Conservation (phyloP, 352 stramenopile genomes). For the Plasmopara halstedii region DNA sequence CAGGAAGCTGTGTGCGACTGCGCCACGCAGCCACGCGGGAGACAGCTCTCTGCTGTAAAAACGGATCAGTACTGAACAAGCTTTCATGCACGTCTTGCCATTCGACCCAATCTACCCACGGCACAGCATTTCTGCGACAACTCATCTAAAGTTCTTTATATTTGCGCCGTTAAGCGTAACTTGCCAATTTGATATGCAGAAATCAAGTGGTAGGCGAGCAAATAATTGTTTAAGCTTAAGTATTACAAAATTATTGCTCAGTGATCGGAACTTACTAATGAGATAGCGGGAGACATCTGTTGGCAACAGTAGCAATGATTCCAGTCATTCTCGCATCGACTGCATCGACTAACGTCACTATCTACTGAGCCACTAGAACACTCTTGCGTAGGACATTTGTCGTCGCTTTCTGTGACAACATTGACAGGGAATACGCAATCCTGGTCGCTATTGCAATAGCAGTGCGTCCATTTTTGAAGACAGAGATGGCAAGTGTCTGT, state of each 20-base stretch:
- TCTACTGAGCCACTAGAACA: slow-evolving; percentile 35
- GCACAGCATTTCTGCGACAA: slow-evolving; percentile 36
- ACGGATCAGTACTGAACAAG: slow-evolving; percentile 44
- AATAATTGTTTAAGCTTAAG: too few species aligned
- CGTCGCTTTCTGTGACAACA: slow-evolving; percentile 6
- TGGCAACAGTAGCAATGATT: slow-evolving; percentile 73
- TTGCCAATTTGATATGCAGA: too few species aligned
- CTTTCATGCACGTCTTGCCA: slow-evolving; percentile 58
- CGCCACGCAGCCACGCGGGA: slow-evolving; percentile 61
- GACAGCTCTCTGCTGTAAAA: slow-evolving; percentile 43
- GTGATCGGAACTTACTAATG: slow-evolving; percentile 52
- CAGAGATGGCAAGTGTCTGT: slow-evolving; percentile 71
- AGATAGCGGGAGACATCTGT: slow-evolving; percentile 57
- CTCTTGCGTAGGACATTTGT: slow-evolving; percentile 10
- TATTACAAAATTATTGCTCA: too few species aligned
- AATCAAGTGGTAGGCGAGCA: too few species aligned
- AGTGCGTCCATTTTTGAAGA: slow-evolving; percentile 82
- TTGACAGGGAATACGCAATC: slow-evolving; percentile 50
- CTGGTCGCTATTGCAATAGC: slow-evolving; percentile 81
- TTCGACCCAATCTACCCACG: slow-evolving; percentile 67
- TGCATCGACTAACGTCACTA: slow-evolving; percentile 60
- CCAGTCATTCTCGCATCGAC: slow-evolving; percentile 58
- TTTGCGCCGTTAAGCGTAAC: too few species aligned
- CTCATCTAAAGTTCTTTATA: too few species aligned
- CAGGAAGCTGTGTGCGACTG: slow-evolving; percentile 59